Base-by-base conservation (phyloP, 2,329 filamentous ascomycete species). In the Aspergillus jensenii region DNA sequence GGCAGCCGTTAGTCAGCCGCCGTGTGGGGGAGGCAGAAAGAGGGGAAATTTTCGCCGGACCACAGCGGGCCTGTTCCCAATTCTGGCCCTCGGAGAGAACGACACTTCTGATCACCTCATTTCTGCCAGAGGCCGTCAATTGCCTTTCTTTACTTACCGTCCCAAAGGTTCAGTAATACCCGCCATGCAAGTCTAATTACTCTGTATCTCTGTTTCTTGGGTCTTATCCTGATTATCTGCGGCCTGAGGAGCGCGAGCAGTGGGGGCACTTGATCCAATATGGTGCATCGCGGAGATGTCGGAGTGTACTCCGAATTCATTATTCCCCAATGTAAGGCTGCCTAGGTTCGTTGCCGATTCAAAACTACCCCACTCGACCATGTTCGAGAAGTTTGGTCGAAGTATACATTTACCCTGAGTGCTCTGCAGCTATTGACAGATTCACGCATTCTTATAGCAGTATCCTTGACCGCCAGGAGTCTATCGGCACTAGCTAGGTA, bases 1-100 rank as follows among this genome's bases (percentile, higher is more conserved):
- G 15, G 23, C 14, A 46, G 39, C 33, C 33, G 51, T 51, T 58
- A 58, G 56, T 58, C 56, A 58, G 55, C 54, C 33, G 51, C 56
- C 9, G 51, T 58, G 51, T 58, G 56, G 56, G 56, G 56, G 51
- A 46, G 47, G 35, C 37, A 25, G 27, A 50, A 41, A 41, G 33
- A 52, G 49, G 56, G 46, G 46, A 54, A 53, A 44, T 53, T 58
- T 52, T 52, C 55, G 27, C 21, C 50, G 50, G 51, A 17, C 31
- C 27, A n/a, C 33, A 47, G 35, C 50, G 48, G 43, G 31, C 52
- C 45, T 55, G 53, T 56, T 40, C 54, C 54, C 15, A 25, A 25
- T 51, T 53, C 31, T 44, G 40, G 51, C 40, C 33, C 40, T 55
- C 51, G 51, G 56, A 55, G 51, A 55, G 35, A 46, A 15, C 3